These are phyloP conservation scores for Volutella citrinella DNA, from an alignment of 2,329 filamentous ascomycete genomes.

Conservation along the genomic window DNA sequence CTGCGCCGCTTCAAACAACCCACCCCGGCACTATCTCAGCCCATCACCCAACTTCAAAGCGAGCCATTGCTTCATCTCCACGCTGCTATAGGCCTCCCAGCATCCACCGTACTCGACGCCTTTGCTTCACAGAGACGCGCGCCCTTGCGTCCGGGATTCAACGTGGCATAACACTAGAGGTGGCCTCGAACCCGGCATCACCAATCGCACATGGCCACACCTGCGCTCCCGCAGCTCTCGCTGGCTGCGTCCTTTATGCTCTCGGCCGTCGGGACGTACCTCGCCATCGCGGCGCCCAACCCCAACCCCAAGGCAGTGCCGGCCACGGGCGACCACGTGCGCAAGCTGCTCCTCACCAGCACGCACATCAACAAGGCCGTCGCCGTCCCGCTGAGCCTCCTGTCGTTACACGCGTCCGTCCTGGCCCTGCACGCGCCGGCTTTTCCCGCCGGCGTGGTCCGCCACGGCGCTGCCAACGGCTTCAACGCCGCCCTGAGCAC, in stretches of 20 bases:
- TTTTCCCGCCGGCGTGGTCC: slow-evolving; percentile 22
- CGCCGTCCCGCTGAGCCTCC: slow-evolving; percentile 20
- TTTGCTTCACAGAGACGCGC: too few species aligned
- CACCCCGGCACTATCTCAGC: too few species aligned
- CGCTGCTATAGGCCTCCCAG: too few species aligned
- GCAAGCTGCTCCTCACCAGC: slow-evolving; percentile 23
- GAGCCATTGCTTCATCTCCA: too few species aligned
- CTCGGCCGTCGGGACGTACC: slow-evolving; percentile 28
- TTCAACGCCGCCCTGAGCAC: slow-evolving; percentile 31
- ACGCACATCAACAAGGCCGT: slow-evolving; percentile 20
- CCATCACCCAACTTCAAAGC: too few species aligned
- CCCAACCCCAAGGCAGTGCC: slow-evolving; percentile 12
- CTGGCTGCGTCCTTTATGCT: slow-evolving; percentile 22
- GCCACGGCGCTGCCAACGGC: slow-evolving; percentile 27
- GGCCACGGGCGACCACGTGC: slow-evolving; percentile 20
- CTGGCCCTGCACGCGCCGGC: slow-evolving; percentile 14
- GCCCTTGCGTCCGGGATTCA: too few species aligned
- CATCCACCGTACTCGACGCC: too few species aligned
- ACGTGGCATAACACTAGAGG: too few species aligned
- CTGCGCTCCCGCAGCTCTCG: slow-evolving; percentile 13
- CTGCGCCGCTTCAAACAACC: too few species aligned
- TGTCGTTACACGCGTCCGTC: slow-evolving; percentile 20
- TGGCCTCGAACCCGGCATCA: too few species aligned
- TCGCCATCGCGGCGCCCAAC: slow-evolving; percentile 31
- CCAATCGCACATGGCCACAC: too few species aligned